Evolutionary conservation across 768 basidiomycete species (phyloP), one percentile per base, ranked within the genome.

Genomic region (Infundibulicybe gibba): DNA sequence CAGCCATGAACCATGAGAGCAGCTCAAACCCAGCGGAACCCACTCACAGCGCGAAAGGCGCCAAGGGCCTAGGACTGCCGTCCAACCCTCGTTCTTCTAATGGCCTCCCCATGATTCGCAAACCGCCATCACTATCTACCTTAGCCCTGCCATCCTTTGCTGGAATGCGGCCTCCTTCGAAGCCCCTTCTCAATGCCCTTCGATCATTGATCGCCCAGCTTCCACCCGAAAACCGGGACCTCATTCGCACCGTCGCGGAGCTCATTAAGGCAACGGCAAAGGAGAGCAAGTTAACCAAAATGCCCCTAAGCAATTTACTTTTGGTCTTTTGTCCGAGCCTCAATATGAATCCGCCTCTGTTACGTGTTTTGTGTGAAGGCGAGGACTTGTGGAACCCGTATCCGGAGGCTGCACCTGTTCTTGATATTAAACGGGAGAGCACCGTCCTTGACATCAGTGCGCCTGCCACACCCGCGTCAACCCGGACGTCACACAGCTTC

Each of bases 301-400:
- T 97, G 94, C 90, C 92, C 2, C 65, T 97, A 53, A 86, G 86
- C 62, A 97, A 97, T 58, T 64, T 97, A 54, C 69, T 94, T 41
- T 69, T 94, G 31, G 86, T 95, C 42, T 84, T 97, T 60, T 93
- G 89, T 51, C 94, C 94, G 6, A 91, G 83, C 60, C 64, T 94
- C 59, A 82, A 77, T 58, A 85, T 94, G 80, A 87, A 71, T 48
- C 87, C 88, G 13, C 74, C 83, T 1, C 59, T 92, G 20, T 63
- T 93, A 54, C 76, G 85, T 51, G 76, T 84, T 25, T 63, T 93
- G 2, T 88, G 88, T 55, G 89, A 92, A 60, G 76, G 76, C 8
- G 73, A 80, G 46, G 75, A 65, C 16, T 78, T 90, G 37, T 92
- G 90, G 90, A 65, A 70, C 32, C 14, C 17, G 3, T 10, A 14